Base-by-base conservation (phyloP, 768 basidiomycete genomes). In the Serpula lacrymans region DNA sequence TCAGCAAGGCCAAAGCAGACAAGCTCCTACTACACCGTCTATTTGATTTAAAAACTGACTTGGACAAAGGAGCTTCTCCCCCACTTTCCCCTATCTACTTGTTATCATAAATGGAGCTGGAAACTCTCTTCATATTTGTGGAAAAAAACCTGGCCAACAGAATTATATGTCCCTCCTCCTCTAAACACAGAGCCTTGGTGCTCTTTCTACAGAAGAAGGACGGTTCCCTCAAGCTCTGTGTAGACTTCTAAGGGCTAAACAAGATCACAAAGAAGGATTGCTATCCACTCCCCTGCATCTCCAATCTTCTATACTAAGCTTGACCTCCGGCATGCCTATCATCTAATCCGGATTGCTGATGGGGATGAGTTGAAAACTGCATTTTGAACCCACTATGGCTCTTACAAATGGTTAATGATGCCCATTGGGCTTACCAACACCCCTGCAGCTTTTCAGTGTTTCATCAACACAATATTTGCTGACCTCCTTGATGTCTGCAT, bases 361-460 rank as follows among this genome's bases (percentile, higher is more conserved):
- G 69, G 69, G 0, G 59, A 72, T 40, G 59, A 71, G 49, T 65
- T 61, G 65, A 74, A 72, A 45, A 71, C 70, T 3, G 66, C 64
- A 1, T 73, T 75, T 50, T 39, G 51, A 5, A 69, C 64, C 9
- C 53, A 53, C 21, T 58, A 59, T 13, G 64, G 72, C 4, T 49
- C 58, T 13, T 72, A 62, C 41, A 59, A 73, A 53, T 64, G 55
- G 28, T 48, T 54, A 4, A 61, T 72, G 10, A 63, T 69, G 50
- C 63, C 64, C n/a, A 63, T 63, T 24, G 64, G 64, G 6, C 56
- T 69, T 7, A 61, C 59, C 26, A 67, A 70, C 39, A 62, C 65
- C 4, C 67, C 71, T 5, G 59, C 71, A 1, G 46, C 60, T 2
- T 75, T 71, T 47, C 72, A 75, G 47, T 39, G 47, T 13, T 66